Conservation (phyloP, 495 filamentous ascomycete genomes). For the Aspergillus conjunctus region DNA sequence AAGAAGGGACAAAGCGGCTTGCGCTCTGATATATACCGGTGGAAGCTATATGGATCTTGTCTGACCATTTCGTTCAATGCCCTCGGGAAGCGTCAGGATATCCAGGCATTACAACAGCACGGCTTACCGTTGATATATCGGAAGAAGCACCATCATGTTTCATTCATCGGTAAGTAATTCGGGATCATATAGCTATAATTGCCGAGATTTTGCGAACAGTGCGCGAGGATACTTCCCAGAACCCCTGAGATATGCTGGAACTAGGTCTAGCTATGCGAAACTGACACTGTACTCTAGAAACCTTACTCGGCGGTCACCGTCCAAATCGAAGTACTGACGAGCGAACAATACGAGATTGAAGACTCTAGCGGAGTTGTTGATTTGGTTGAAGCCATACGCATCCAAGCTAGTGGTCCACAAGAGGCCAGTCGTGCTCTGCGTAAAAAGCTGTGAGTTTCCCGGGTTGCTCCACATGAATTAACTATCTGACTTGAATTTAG, state of each 20-base stretch:
- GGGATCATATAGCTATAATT: not conserved
- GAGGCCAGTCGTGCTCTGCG: constrained; percentile 91
- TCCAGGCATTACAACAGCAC: not conserved
- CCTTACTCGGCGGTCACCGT: constrained; percentile 94
- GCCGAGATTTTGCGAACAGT: not conserved
- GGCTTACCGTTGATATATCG: constrained; percentile 4
- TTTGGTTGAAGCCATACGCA: constrained; percentile 87
- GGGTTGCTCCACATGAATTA: not conserved
- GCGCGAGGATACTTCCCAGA: not conserved
- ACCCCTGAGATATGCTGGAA: not conserved
- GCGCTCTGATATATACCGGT: not conserved
- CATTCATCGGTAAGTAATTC: constrained; percentile 40
- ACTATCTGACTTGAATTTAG: constrained; percentile 40
- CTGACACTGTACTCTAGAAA: constrained; percentile 54
- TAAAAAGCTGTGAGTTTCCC: constrained; percentile 80
- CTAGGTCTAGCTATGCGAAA: not conserved
- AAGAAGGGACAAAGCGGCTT: not conserved
- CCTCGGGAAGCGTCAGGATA: not conserved
- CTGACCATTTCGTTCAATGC: constrained; percentile 4
- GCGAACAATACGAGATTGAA: constrained; percentile 86
- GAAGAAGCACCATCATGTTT: constrained; percentile 36
- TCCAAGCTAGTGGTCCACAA: constrained; percentile 83
- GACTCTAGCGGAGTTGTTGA: constrained; percentile 91
- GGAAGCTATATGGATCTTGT: constrained; percentile 1
- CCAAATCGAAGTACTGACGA: constrained; percentile 87